Percentiles rank a stretch among this genome's conserved stretches.
phyloP scores from a whole-genome alignment of 768 basidiomycete species.

The Hygrophoropsis aurantiaca region DNA sequence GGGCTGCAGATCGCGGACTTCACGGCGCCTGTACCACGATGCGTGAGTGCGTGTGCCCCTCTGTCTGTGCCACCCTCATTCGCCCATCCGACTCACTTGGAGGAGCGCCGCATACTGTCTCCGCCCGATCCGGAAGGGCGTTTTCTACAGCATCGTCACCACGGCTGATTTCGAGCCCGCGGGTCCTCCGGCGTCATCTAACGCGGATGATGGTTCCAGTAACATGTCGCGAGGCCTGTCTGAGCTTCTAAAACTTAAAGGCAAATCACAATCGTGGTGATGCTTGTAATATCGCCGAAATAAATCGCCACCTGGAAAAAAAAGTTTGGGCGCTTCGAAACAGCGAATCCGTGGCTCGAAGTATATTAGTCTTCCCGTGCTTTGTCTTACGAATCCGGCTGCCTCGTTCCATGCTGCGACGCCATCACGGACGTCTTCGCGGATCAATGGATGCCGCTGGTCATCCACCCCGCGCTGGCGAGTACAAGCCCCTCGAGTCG shows the following conservation, averaged over 20 bases:
- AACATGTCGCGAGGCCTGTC: no score
- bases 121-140: conserved; percentile 55
- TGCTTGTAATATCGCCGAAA: no score
- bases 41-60: conserved; percentile 46
- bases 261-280: no score
- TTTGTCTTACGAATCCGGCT: no score
- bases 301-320: no score
- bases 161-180: conserved; percentile 52
- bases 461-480: conserved; percentile 66
- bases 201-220: no score
- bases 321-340: no score
- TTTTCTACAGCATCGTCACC: conserved; percentile 65
- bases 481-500: conserved; percentile 71
- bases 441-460: conserved; percentile 76
- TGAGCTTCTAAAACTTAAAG: no score
- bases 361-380: no score
- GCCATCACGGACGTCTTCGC: conserved; percentile 69
- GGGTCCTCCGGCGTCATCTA: neutral
- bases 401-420: conserved; percentile 40
- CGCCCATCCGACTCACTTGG: conserved; percentile 41
- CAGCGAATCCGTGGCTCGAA: no score
- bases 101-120: conserved; percentile 28
- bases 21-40: conserved; percentile 69
- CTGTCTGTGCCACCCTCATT: conserved; percentile 11
- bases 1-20: conserved; percentile 36